Evolutionary conservation across 441 rosid genomes (phyloP), one percentile per base, ranked within the genome.

Genomic region (Gossypium davidsonii): DNA sequence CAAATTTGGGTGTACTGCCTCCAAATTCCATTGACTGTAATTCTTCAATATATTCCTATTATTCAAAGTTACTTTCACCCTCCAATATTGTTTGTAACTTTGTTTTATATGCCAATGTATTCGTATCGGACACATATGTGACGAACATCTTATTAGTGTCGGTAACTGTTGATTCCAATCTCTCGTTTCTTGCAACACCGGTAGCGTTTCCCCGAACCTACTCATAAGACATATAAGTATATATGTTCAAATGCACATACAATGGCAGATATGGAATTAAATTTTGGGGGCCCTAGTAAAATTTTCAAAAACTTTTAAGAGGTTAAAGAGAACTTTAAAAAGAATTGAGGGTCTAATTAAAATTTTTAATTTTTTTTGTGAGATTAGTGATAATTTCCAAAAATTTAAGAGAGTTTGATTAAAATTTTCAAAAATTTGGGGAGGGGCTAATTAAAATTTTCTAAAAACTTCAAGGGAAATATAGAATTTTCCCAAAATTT

Each of bases 81-180:
- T 74, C 98, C 98, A 92, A 28, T 88, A 90, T 53, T 83, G 82
- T 73, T 57, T 87, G 78, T 94, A 94, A 76, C 86, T 92, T 61
- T 85, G 85, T 74, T 92, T 94, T 9, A 94, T 85, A 55, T 94
- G 99, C 99, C 99, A 94, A 66, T 92, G 99, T 7, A 92, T 85
- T 34, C 82, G 77, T 14, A 91, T 80, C 0, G 97, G 98, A 78
- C 99, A 94, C 93, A 85, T 86, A 67, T 94, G 97, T 1, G 68
- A 59, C 1, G 93, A 31, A 42, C 99, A 94, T 55, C 81, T 74
- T 1, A 88, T 91, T 12, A 87, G 37, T 10, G 87, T 77, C 1
- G 77, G 12, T 37, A 17, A 55, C 73, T 79, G 89, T 37, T 65
- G 80, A 4, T 72, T 72, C 0, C 82, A 79, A 73, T 85, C 82